These are phyloP conservation scores for Arthroderma uncinatum DNA, from an alignment of 2,329 filamentous ascomycete genomes.

Conservation along the genomic window DNA sequence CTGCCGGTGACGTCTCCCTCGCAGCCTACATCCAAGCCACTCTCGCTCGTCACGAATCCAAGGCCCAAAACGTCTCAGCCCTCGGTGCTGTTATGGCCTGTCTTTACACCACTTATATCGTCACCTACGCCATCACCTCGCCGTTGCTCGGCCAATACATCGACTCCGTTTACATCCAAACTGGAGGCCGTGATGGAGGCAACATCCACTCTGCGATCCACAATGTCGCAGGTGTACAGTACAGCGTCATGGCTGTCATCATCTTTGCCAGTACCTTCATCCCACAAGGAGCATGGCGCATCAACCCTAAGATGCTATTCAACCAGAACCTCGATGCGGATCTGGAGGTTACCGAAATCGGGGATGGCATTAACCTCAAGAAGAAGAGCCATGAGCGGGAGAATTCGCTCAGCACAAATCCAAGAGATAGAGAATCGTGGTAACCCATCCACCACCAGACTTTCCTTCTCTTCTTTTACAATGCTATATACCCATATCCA, in stretches of 20 bases:
- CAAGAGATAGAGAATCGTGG: constrained; percentile 7
- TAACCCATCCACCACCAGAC: not conserved
- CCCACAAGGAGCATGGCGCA: constrained; percentile 33
- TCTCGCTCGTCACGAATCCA: constrained; percentile 36
- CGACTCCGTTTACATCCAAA: constrained; percentile 31
- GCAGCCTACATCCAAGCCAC: constrained; percentile 43
- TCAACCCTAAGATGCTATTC: constrained; percentile 30
- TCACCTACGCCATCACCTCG: constrained; percentile 37
- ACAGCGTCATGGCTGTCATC: constrained; percentile 34
- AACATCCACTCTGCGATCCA: constrained; percentile 34
- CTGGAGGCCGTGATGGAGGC: constrained; percentile 21
- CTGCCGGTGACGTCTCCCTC: constrained; percentile 42
- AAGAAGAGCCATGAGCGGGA: constrained; percentile 7
- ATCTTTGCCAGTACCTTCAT: constrained; percentile 39
- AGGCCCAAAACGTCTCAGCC: constrained; percentile 38
- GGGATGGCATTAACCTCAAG: constrained; percentile 9
- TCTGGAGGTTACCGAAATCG: constrained; percentile 14
- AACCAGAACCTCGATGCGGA: constrained; percentile 15
- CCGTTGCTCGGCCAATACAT: constrained; percentile 39
- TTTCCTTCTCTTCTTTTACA: not conserved
- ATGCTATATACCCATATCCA: constrained; percentile 1
- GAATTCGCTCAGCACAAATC: constrained; percentile 6
- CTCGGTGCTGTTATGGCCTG: constrained; percentile 44
- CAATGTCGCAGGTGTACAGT: constrained; percentile 40
- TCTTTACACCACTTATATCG: constrained; percentile 41